These are phyloP conservation scores for Pleurotus djamor DNA, from an alignment of 768 basidiomycete genomes.

Conservation along the genomic window DNA sequence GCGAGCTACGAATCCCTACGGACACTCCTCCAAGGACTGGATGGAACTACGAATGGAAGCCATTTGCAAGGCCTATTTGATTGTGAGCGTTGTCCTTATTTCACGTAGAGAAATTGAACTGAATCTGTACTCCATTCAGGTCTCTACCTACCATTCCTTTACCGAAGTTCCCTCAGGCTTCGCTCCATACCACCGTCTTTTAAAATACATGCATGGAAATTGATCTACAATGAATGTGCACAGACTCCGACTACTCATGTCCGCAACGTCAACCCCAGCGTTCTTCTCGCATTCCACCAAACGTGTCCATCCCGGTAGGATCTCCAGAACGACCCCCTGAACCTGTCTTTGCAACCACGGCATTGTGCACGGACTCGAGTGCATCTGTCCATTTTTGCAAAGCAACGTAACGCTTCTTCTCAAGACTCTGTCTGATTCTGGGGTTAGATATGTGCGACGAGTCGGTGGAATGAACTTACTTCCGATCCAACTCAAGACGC, in stretches of 20 bases:
- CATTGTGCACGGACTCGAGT: constrained; percentile 74
- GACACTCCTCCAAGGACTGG: constrained; percentile 81
- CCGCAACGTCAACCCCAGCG: constrained; percentile 28
- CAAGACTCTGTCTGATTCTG: constrained; percentile 69
- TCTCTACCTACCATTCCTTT: too few species aligned
- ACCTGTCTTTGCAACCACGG: constrained; percentile 73
- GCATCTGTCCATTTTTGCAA: constrained; percentile 81
- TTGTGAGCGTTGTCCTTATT: neutral
- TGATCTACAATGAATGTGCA: constrained; percentile 1
- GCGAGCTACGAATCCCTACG: constrained; percentile 82
- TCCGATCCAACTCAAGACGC: constrained; percentile 85
- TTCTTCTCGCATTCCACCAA: constrained; percentile 28
- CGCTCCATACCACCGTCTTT: neutral
- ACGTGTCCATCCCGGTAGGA: constrained; percentile 28
- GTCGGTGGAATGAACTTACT: constrained; percentile 43
- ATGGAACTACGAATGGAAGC: constrained; percentile 87
- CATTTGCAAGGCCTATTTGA: constrained; percentile 54
- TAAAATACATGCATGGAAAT: neutral
- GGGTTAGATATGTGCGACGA: too few species aligned
- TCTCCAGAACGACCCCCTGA: constrained; percentile 34
- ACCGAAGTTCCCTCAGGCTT: neutral
- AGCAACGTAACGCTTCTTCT: constrained; percentile 83
- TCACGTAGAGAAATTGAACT: neutral
- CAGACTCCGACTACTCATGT: too few species aligned
- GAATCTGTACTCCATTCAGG: neutral